phyloP scores from a whole-genome alignment of 2,329 filamentous ascomycete genomes.

The Dactylellina haptotyla region DNA sequence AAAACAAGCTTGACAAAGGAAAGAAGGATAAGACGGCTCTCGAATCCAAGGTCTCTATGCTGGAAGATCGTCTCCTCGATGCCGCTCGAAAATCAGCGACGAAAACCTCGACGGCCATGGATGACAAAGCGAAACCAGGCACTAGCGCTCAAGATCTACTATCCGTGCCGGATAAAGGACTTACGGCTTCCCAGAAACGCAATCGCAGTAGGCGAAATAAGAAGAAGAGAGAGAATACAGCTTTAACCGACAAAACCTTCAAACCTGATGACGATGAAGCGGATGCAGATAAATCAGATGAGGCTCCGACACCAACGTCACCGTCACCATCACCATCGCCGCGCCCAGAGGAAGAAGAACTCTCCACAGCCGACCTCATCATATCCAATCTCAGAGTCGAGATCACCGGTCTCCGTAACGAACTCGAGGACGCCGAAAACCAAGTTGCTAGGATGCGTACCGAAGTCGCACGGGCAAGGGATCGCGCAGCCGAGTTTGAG shows the following conservation, averaged over 20 bases:
- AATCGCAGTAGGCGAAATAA: constrained; percentile 58
- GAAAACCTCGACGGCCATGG: constrained; percentile 19
- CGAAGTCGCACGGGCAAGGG: constrained; percentile 79
- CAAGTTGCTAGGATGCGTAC: constrained; percentile 77
- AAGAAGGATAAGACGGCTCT: constrained; percentile 55
- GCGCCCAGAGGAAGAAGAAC: constrained; percentile 28
- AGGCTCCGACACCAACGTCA: constrained; percentile 13
- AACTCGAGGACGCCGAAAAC: constrained; percentile 73
- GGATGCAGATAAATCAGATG: constrained; percentile 20
- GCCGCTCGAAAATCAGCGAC: constrained; percentile 21
- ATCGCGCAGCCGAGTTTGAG: constrained; percentile 85
- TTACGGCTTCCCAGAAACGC: constrained; percentile 46
- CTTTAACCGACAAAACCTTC: constrained; percentile 65
- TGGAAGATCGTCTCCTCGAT: constrained; percentile 59
- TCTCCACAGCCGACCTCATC: constrained; percentile 45
- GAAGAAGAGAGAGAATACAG: constrained; percentile 44
- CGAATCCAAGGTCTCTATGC: constrained; percentile 59
- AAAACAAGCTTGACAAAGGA: constrained; percentile 55
- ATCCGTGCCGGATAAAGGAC: constrained; percentile 36
- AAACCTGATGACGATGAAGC: constrained; percentile 63
- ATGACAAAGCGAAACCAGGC: constrained; percentile 31
- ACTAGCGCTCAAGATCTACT: constrained; percentile 28
- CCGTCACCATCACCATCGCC: too few relatives aligned
- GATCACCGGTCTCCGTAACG: constrained; percentile 59
- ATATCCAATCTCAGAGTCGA: constrained; percentile 59